Percentiles rank a stretch among this genome's conserved stretches.
These are phyloP conservation scores for Oryza glumipatula DNA, from an alignment of 176 grass and related monocot species.

Conservation along the genomic window DNA sequence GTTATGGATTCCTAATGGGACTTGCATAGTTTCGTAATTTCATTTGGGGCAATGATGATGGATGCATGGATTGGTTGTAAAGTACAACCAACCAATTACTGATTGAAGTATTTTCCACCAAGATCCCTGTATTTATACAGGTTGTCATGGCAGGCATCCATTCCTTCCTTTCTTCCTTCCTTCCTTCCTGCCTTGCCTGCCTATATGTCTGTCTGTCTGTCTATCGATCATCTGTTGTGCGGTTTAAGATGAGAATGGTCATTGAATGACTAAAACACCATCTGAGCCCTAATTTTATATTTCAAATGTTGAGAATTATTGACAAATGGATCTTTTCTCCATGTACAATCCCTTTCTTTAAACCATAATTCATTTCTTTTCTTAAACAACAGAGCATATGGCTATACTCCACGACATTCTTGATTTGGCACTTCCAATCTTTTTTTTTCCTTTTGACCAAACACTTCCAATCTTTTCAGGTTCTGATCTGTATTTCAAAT, in stretches of 20 bases:
- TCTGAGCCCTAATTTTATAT: neutral
- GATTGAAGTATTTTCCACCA: neutral
- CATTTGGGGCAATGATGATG: neutral
- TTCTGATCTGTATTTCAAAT: neutral
- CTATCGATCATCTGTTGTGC: neutral
- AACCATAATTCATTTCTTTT: neutral
- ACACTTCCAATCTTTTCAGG: neutral
- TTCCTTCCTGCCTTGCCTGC: neutral
- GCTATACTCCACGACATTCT: neutral
- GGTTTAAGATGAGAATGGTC: neutral
- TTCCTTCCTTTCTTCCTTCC: neutral
- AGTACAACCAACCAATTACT: neutral
- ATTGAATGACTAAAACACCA: neutral
- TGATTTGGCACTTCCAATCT: neutral
- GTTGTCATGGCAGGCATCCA: neutral
- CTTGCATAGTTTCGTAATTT: neutral
- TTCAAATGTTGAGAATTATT: neutral
- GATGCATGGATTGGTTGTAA: neutral
- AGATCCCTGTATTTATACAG: neutral
- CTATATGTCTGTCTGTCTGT: neutral
- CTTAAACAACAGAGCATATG: neutral
- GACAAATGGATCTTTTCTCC: neutral
- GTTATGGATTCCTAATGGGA: neutral
- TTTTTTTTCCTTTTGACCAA: too few species aligned
- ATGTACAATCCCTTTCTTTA: neutral